Percentiles rank a stretch among this genome's conserved stretches.
Conservation (phyloP, 768 basidiomycete species). For the Phylloporus rhodoxanthus region DNA sequence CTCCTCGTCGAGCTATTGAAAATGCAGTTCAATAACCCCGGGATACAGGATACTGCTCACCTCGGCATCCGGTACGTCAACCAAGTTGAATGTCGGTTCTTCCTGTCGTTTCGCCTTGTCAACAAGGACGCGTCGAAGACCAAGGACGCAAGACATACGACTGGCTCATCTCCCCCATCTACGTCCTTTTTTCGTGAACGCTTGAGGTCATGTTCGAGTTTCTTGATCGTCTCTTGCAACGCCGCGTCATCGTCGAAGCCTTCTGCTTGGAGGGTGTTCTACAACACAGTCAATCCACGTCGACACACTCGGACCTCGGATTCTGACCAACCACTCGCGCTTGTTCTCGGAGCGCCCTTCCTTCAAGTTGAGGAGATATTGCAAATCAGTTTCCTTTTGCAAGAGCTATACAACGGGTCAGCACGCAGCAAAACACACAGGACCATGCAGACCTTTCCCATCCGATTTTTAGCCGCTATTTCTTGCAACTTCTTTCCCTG, state of each 20-base stretch:
- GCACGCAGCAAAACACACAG: neutral
- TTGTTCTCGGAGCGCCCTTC: slow-evolving; percentile 57
- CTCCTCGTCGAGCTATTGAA: slow-evolving; percentile 76
- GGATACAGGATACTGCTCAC: slow-evolving; percentile 33
- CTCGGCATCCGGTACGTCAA: slow-evolving; percentile 88
- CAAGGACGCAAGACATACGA: slow-evolving; percentile 29
- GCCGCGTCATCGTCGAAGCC: slow-evolving; percentile 75
- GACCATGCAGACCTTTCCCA: slow-evolving; percentile 63
- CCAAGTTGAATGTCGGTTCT: slow-evolving; percentile 81
- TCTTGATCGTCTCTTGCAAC: slow-evolving; percentile 79
- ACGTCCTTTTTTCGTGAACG: slow-evolving; percentile 76
- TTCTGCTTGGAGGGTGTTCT: slow-evolving; percentile 60
- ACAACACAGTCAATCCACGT: neutral
- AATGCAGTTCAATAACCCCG: too few species aligned
- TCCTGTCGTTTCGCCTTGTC: slow-evolving; percentile 40
- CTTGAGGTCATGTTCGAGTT: slow-evolving; percentile 73
- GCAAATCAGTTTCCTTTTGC: slow-evolving; percentile 72
- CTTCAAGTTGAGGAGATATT: slow-evolving; percentile 56
- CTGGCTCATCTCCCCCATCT: slow-evolving; percentile 61
- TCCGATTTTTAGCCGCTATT: slow-evolving; percentile 75
- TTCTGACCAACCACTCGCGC: slow-evolving; percentile 68
- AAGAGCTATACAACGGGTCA: slow-evolving; percentile 43
- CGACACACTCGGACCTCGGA: neutral
- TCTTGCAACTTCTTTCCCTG: slow-evolving; percentile 88
- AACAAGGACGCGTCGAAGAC: neutral